A percentile compares a stretch with the other conserved stretches of the same genome.
phyloP scores from a whole-genome alignment of 2,329 filamentous ascomycete species.

The Helotiales sp. region DNA sequence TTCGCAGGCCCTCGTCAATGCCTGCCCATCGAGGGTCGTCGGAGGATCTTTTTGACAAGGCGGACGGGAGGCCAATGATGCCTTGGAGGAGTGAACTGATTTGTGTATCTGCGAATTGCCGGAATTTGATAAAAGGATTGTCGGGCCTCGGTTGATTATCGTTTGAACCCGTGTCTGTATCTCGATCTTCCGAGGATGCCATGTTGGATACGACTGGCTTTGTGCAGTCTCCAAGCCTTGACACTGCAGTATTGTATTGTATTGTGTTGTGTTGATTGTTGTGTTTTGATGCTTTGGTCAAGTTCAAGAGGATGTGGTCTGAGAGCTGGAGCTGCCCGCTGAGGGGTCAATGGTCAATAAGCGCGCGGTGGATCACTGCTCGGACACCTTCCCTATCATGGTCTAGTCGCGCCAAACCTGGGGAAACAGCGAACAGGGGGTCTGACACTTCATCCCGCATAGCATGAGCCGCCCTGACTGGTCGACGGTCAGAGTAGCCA shows the following conservation, averaged over 20 bases:
- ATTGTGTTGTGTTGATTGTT: neutral
- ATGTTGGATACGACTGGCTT: conserved; percentile 25
- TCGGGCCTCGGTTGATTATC: conserved; percentile 29
- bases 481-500: too few species aligned
- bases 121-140: conserved; percentile 43
- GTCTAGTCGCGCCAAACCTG: neutral
- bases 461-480: too few species aligned
- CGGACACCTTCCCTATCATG: neutral
- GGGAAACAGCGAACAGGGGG: conserved; percentile 14
- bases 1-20: conserved; percentile 38
- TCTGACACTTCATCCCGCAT: conserved; percentile 24
- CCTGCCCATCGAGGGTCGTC: conserved; percentile 35
- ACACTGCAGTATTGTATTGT: neutral
- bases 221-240: neutral
- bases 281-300: neutral
- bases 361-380: neutral
- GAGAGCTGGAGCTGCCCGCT: neutral
- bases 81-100: conserved; percentile 42
- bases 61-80: conserved; percentile 42
- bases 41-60: conserved; percentile 34
- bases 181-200: conserved; percentile 31
- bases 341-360: neutral
- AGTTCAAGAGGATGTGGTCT: neutral
- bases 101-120: conserved; percentile 40
- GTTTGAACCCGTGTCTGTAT: conserved; percentile 19